Evolutionary conservation across 305 asterid species (phyloP).

Genomic region (Ilex paraguariensis): DNA sequence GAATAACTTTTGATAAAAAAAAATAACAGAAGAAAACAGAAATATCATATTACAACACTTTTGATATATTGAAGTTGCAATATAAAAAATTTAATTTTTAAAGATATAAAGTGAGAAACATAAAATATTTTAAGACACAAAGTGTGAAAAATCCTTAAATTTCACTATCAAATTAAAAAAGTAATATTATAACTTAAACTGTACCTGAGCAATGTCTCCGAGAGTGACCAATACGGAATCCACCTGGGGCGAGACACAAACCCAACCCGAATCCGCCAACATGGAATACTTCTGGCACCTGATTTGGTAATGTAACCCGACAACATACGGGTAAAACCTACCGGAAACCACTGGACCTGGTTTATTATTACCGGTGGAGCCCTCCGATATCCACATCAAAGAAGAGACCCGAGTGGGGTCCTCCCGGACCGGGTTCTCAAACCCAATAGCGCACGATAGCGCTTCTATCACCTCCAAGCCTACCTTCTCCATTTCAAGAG

Average conservation of each 20-base stretch:
- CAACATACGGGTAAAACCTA: slow-evolving; percentile 58
- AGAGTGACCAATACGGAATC: slow-evolving; percentile 57
- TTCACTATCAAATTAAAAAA: background rate
- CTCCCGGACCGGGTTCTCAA: slow-evolving; percentile 36
- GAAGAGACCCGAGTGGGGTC: slow-evolving; percentile 29
- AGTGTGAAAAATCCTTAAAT: background rate
- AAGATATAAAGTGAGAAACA: background rate
- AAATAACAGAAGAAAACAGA: too few species aligned
- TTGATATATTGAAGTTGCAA: too few species aligned
- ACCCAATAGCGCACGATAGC: slow-evolving; percentile 46
- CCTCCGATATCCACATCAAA: slow-evolving; percentile 55
- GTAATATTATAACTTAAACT: background rate
- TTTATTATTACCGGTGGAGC: slow-evolving; percentile 2
- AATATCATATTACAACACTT: too few species aligned
- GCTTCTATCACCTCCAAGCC: slow-evolving; percentile 47
- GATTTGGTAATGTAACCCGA: slow-evolving; percentile 56
- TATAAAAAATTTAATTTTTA: too few species aligned
- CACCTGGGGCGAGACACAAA: slow-evolving; percentile 33
- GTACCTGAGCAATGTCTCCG: slow-evolving; percentile 83
- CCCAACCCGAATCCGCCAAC: slow-evolving; percentile 70
- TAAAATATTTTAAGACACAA: background rate
- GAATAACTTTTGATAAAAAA: too few species aligned
- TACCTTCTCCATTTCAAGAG: slow-evolving; percentile 42
- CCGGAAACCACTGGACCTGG: slow-evolving; percentile 26
- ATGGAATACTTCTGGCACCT: slow-evolving; percentile 34